Conservation (phyloP, 768 basidiomycete species). For the Lactarius vividus region DNA sequence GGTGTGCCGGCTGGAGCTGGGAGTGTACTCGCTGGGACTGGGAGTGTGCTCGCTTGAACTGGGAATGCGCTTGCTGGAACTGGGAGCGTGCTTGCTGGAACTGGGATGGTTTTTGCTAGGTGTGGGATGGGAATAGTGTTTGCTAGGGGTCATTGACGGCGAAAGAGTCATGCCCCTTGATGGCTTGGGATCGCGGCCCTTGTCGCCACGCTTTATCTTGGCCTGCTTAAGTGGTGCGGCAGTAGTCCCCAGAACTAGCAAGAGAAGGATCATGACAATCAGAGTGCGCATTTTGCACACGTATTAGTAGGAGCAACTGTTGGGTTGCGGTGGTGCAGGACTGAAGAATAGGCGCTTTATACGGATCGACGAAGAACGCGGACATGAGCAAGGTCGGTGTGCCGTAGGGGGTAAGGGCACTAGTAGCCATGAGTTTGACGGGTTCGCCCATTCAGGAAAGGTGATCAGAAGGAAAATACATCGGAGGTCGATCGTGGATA, state of each 20-base stretch:
- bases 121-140: neutral
- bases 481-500: neutral
- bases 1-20: too few relatives aligned
- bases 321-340: neutral
- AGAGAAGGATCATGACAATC: constrained; percentile 2
- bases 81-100: too few relatives aligned
- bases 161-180: neutral
- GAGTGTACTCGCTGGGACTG: too few relatives aligned
- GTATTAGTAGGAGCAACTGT: neutral
- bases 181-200: neutral
- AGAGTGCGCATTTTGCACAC: constrained; percentile 6
- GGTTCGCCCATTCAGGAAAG: neutral
- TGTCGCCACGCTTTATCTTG: constrained; percentile 29
- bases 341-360: neutral
- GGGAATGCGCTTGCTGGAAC: too few relatives aligned
- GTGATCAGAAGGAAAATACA: neutral
- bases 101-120: too few relatives aligned
- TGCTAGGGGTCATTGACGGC: neutral
- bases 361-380: neutral
- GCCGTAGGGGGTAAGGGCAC: neutral
- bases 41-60: too few relatives aligned
- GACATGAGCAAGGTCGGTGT: neutral
- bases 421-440: neutral
- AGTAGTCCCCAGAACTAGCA: constrained; percentile 13
- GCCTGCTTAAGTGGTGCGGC: constrained; percentile 32